These are phyloP conservation scores for Asterella californica DNA, from an alignment of 225 moss, liverwort and hornwort genomes.

Conservation along the genomic window DNA sequence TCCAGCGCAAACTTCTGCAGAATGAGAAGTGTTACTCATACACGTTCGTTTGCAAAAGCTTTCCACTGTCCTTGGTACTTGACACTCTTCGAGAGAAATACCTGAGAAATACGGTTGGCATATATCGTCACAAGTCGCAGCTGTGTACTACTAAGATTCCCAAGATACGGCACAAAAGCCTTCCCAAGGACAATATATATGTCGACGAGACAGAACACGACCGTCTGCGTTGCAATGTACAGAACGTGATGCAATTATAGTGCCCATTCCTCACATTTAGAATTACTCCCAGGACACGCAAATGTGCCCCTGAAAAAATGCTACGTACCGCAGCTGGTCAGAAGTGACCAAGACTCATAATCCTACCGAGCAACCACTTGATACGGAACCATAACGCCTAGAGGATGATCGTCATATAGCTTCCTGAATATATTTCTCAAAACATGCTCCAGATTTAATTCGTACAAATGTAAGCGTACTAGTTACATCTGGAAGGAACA, in stretches of 20 bases:
- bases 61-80: too few relatives aligned
- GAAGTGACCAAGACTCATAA: too few relatives aligned
- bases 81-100: constrained; percentile 16
- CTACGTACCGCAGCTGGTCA: neutral
- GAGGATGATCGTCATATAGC: neutral
- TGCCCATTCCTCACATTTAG: neutral
- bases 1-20: too few relatives aligned
- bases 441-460: neutral
- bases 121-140: constrained; percentile 92
- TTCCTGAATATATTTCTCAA: neutral
- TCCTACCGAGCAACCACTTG: too few relatives aligned
- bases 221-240: constrained; percentile 73
- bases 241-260: constrained; percentile 36
- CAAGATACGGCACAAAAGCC: constrained; percentile 94
- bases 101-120: constrained; percentile 91
- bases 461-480: neutral
- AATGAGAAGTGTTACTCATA: too few relatives aligned
- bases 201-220: constrained; percentile 97
- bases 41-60: too few relatives aligned
- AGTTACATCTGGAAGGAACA: neutral
- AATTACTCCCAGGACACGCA: neutral
- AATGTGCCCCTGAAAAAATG: constrained; percentile 32
- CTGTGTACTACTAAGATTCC: constrained; percentile 92
- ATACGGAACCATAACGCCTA: too few relatives aligned
- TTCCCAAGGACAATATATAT: constrained; percentile 92